phyloP scores from a whole-genome alignment of 805 yeast genomes.

The Wickerhamomyces canadensis region DNA sequence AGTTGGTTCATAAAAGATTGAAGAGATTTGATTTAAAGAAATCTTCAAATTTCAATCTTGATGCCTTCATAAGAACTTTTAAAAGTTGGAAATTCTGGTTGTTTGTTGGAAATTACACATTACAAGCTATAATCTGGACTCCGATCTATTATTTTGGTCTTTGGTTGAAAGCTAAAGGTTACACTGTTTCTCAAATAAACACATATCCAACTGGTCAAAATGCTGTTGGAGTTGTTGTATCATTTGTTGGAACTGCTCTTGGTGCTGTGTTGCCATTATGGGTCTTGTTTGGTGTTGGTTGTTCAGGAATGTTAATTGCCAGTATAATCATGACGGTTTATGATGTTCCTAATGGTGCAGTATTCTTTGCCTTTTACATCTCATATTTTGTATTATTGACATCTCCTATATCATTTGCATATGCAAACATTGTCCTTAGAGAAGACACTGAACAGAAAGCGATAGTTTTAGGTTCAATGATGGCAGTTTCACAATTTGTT shows the following conservation, averaged over 20 bases:
- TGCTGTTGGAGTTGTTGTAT: constrained; percentile 2
- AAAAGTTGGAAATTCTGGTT: constrained; percentile 4
- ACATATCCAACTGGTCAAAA: constrained; percentile 3
- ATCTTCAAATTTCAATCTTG: constrained; percentile 1
- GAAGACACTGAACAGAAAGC: constrained; percentile 47
- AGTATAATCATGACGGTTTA: constrained; percentile 49
- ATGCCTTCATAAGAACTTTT: constrained; percentile 4
- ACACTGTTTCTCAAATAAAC: constrained; percentile 4
- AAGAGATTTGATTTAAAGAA: constrained; percentile 4
- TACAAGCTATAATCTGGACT: constrained; percentile 1
- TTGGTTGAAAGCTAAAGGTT: constrained; percentile 6
- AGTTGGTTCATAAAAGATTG: not conserved
- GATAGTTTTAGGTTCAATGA: constrained; percentile 43
- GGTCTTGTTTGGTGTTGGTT: constrained; percentile 1
- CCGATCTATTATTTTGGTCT: constrained; percentile 3
- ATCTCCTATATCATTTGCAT: constrained; percentile 52
- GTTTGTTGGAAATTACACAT: constrained; percentile 1
- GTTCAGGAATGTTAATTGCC: constrained; percentile 31
- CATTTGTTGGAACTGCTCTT: constrained; percentile 2
- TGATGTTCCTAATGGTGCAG: constrained; percentile 46
- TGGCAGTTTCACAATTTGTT: constrained; percentile 37
- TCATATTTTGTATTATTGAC: constrained; percentile 54
- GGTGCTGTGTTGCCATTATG: constrained; percentile 3
- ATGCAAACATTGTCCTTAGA: constrained; percentile 52
- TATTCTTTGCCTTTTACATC: constrained; percentile 54